A percentile compares a stretch with the other conserved stretches of the same genome.
phyloP scores from a whole-genome alignment of 805 yeast genomes.

The Vanderwaltozyma verrucispora region DNA sequence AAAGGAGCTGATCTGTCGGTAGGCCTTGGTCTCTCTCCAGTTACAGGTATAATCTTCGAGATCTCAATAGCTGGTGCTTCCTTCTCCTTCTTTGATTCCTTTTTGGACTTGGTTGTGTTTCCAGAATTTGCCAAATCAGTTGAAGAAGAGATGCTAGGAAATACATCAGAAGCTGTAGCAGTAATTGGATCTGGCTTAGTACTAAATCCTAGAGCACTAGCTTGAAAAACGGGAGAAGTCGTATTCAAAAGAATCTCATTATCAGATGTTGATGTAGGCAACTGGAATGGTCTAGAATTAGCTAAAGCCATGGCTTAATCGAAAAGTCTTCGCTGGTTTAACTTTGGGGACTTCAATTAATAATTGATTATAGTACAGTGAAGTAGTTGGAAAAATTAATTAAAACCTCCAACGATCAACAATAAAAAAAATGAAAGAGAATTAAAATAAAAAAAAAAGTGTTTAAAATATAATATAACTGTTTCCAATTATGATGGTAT shows the following conservation, averaged over 20 bases:
- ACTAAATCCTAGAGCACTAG: constrained; percentile 18
- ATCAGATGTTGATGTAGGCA: constrained; percentile 32
- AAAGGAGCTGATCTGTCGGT: constrained; percentile 44
- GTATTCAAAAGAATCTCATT: constrained; percentile 24
- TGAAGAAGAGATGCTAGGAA: neutral
- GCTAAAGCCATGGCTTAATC: constrained; percentile 45
- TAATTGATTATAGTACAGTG: neutral
- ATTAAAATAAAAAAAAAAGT: neutral
- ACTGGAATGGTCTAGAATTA: constrained; percentile 52
- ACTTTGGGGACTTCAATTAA: neutral
- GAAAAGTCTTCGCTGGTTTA: neutral
- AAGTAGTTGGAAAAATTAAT: constrained; percentile 4
- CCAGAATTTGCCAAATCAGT: neutral
- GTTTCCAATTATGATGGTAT: neutral
- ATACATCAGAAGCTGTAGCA: constrained; percentile 3
- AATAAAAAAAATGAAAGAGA: constrained; percentile 1
- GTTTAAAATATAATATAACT: neutral
- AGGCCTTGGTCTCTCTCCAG: constrained; percentile 67
- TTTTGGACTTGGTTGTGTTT: constrained; percentile 4
- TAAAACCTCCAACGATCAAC: constrained; percentile 4
- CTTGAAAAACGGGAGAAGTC: constrained; percentile 27
- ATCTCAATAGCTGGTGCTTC: constrained; percentile 30
- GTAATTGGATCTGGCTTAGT: constrained; percentile 3
- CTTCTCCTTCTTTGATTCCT: constrained; percentile 15
- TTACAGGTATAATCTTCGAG: constrained; percentile 69